Conservation (phyloP, 108 stramenopile species). For the Pseudonitzschia multistriata region DNA sequence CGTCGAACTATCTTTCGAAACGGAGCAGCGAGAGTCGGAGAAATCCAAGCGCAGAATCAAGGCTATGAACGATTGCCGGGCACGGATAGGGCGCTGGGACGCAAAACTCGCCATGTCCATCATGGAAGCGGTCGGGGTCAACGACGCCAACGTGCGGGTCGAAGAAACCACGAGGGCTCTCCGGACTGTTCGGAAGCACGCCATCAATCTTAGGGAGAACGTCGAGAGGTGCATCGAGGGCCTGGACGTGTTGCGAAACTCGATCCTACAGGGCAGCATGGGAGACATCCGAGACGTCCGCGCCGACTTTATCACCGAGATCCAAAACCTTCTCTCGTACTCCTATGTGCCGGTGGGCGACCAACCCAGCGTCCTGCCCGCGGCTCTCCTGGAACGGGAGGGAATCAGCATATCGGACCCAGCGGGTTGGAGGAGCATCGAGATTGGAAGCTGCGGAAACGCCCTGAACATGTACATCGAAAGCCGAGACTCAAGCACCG, state of each 20-base stretch:
- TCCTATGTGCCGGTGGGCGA: constrained; percentile 16
- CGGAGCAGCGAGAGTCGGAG: constrained; percentile 6
- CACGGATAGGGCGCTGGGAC: constrained; percentile 75
- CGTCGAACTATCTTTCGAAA: constrained; percentile 34
- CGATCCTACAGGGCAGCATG: constrained; percentile 17
- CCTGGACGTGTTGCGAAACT: constrained; percentile 42
- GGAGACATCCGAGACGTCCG: constrained; percentile 28
- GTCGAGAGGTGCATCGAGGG: constrained; percentile 63
- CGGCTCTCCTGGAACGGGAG: not conserved
- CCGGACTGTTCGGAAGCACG: constrained; percentile 68
- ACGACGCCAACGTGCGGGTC: constrained; percentile 72
- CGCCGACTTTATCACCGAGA: constrained; percentile 23
- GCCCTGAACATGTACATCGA: constrained; percentile 33
- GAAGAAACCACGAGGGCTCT: constrained; percentile 80
- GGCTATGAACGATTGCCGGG: constrained; percentile 43
- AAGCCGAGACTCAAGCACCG: constrained; percentile 32
- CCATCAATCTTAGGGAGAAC: constrained; percentile 68
- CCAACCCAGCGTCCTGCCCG: not conserved
- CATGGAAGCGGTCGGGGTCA: constrained; percentile 72
- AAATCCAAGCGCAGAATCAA: constrained; percentile 20
- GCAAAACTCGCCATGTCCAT: constrained; percentile 61
- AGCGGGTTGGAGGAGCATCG: constrained; percentile 16
- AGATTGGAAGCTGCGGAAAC: constrained; percentile 33
- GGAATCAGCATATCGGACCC: constrained; percentile 33
- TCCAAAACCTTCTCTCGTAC: constrained; percentile 28